Evolutionary conservation across 2,329 filamentous ascomycete species (phyloP), one percentile per base, ranked within the genome.

Genomic region (Phialophora verrucosa): DNA sequence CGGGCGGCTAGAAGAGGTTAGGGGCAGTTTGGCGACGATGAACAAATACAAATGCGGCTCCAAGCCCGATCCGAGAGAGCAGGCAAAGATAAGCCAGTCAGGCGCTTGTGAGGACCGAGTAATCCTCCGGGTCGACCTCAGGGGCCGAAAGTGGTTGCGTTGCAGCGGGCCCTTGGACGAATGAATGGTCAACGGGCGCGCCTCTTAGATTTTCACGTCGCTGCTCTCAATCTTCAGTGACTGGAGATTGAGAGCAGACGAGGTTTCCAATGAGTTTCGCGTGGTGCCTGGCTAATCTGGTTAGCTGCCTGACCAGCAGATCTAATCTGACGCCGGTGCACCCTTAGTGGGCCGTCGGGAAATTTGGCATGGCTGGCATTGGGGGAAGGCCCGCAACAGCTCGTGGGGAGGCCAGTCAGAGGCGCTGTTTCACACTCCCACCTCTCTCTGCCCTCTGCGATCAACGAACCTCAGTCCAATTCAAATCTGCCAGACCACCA

Each of bases 341-440:
- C 58, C 59, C 62, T 56, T 56, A 66, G 67, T 53, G 50, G 59
- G 58, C 49, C 38, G 17, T 69, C 65, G 68, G 68, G 68, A 67
- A 67, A 69, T 67, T 69, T 69, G 68, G 59, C 65, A 49, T 62
- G 59, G 29, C 51, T 60, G 65, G 60, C 62, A 69, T 65, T 67
- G 31, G 20, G 58, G 8, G 3, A 1, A 23, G 17, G 23, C 29
- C 57, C 42, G 25, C 20, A 27, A 3, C 42, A 12, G 29, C 8
- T 11, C 53, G n/a, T 35, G 53, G 38, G 10, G 35, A 10, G 44
- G 44, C 66, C 63, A 62, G 10, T 68, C 60, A 66, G 42, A 27
- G 35, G 29, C 38, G 44, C 17, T 42, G 63, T 59, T 51, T 62
- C 61, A 65, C 42, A 32, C 29, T 49, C 44, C 35, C 59, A 59